phyloP scores from a whole-genome alignment of 345 rosid species.

The Gossypium australe region DNA sequence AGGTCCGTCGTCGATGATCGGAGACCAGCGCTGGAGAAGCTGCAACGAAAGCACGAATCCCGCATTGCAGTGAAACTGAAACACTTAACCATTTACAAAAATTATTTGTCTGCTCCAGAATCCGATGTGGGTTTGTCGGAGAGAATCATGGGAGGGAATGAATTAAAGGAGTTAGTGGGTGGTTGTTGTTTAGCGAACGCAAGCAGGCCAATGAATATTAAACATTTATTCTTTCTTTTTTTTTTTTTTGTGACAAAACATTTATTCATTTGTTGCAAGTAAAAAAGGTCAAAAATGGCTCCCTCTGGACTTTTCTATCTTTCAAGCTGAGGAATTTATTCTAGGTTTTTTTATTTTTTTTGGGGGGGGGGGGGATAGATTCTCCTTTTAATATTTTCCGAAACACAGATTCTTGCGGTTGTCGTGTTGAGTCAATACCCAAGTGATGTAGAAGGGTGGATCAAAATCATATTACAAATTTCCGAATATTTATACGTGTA shows the following conservation, averaged over 20 bases:
- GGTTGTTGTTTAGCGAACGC: not conserved
- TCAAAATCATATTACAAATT: not conserved
- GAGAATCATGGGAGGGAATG: not conserved
- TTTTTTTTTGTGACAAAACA: not conserved
- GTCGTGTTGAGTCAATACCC: not conserved
- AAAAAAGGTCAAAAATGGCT: not conserved
- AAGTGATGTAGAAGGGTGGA: not conserved
- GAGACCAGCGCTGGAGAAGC: constrained; percentile 68
- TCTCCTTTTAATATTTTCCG: not conserved
- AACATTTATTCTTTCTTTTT: not conserved
- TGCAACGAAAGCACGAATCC: constrained; percentile 54
- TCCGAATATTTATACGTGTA: not conserved
- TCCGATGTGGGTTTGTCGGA: not conserved
- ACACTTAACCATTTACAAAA: constrained; percentile 26
- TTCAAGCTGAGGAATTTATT: not conserved
- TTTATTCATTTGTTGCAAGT: not conserved
- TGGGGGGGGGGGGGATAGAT: not conserved
- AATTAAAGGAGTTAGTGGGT: not conserved
- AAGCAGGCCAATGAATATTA: not conserved
- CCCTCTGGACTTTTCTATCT: not conserved
- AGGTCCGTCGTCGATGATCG: constrained; percentile 69
- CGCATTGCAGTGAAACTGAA: constrained; percentile 57
- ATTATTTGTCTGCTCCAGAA: not conserved
- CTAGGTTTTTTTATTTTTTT: not conserved
- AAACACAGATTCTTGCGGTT: not conserved